phyloP scores from a whole-genome alignment of 495 filamentous ascomycete genomes.

The Pyrenula massariospora region DNA sequence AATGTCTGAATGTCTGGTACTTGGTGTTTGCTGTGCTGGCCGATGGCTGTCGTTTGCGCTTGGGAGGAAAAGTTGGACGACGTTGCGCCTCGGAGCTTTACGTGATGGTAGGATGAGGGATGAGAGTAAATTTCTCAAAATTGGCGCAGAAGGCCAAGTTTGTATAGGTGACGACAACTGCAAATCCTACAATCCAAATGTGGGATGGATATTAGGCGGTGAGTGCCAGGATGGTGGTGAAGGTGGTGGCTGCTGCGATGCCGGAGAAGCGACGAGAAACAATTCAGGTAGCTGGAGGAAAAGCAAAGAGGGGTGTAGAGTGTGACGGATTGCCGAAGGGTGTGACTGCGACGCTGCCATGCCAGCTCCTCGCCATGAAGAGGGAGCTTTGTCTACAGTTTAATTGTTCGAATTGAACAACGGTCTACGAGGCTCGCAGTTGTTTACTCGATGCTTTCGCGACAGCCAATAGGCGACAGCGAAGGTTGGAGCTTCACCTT shows the following conservation, averaged over 20 bases:
- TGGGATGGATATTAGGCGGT: not conserved
- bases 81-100: not conserved
- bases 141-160: not conserved
- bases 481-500: not conserved
- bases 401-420: not conserved
- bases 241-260: not conserved
- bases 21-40: not conserved
- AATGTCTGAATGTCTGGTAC: not conserved
- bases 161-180: not conserved
- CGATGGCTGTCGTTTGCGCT: not conserved
- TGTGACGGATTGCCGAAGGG: not conserved
- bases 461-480: not conserved
- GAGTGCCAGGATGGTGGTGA: not conserved
- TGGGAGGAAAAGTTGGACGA: not conserved
- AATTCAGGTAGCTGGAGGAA: not conserved
- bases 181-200: not conserved
- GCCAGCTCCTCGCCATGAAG: not conserved
- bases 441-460: not conserved
- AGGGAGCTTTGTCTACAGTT: not conserved
- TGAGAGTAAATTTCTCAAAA: not conserved
- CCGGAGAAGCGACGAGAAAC: not conserved
- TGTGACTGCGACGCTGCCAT: not conserved
- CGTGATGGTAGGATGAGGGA: not conserved
- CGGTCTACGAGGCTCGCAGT: not conserved
- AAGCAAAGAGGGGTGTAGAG: not conserved